phyloP scores from a whole-genome alignment of 495 filamentous ascomycete genomes.

The Paragyromitra xinjiangensis region DNA sequence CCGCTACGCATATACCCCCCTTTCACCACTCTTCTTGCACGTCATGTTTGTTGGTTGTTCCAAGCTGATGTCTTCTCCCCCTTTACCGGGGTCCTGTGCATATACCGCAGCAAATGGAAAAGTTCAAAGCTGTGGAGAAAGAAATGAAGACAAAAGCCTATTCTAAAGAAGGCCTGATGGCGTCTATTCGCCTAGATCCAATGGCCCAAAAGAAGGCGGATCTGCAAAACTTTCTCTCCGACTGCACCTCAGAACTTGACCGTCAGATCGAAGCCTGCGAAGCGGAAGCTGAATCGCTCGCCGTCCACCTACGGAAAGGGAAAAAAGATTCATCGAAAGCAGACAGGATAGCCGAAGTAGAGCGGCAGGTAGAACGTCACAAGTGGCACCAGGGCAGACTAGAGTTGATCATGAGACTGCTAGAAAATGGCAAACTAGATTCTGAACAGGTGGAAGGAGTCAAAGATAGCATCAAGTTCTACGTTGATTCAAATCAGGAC shows the following conservation, averaged over 20 bases:
- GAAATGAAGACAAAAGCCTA: conserved; percentile 99
- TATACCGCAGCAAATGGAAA: conserved; percentile 90
- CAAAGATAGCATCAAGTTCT: conserved; percentile 92
- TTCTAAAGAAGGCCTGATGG: conserved; percentile 93
- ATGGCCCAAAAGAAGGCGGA: conserved; percentile 93
- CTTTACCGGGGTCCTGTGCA: conserved; percentile 54
- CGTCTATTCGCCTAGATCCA: conserved; percentile 90
- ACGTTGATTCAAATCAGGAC: conserved; percentile 88
- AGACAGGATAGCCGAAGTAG: conserved; percentile 86
- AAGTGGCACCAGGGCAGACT: conserved; percentile 96
- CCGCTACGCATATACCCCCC: conserved; percentile 52
- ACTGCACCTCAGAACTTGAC: conserved; percentile 91
- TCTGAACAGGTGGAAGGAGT: conserved; percentile 81
- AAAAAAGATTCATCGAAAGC: conserved; percentile 84
- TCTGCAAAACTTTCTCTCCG: conserved; percentile 79
- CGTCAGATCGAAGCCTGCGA: conserved; percentile 91
- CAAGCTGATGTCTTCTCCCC: conserved; percentile 56
- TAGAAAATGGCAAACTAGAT: conserved; percentile 93
- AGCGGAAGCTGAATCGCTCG: conserved; percentile 86
- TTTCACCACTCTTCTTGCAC: conserved; percentile 47
- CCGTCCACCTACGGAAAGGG: conserved; percentile 90
- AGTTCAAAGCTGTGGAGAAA: conserved; percentile 99
- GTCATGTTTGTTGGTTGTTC: conserved; percentile 55
- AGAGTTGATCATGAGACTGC: conserved; percentile 84
- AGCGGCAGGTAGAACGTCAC: conserved; percentile 84